Evolutionary conservation across 805 yeast species (phyloP).

Genomic region (Ascoidea asiatica): DNA sequence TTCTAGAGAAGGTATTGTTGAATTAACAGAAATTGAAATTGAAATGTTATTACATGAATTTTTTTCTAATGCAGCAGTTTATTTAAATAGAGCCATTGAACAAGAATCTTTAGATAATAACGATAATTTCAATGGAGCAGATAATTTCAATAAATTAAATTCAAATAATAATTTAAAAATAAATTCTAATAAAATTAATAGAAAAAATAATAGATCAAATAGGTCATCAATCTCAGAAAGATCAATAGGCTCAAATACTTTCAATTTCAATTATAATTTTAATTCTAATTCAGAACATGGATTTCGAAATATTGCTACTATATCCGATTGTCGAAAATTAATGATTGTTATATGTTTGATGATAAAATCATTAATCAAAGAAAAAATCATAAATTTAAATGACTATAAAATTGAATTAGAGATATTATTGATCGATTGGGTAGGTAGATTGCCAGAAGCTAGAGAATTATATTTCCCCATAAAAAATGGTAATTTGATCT

Average conservation of each 20-base stretch:
- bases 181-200: no score
- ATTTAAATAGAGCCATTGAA: constrained; percentile 22
- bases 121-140: constrained; percentile 9
- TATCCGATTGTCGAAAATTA: constrained; percentile 17
- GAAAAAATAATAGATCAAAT: no score
- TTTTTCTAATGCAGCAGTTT: constrained; percentile 38
- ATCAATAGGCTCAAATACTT: no score
- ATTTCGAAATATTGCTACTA: background rate
- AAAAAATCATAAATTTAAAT: constrained; percentile 29
- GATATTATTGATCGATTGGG: constrained; percentile 49
- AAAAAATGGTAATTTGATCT: no score
- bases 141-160: constrained; percentile 6
- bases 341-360: constrained; percentile 48
- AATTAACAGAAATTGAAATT: constrained; percentile 43
- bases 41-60: constrained; percentile 63
- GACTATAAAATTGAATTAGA: constrained; percentile 51
- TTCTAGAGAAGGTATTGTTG: constrained; percentile 43
- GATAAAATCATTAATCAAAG: constrained; percentile 36
- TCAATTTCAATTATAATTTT: no score
- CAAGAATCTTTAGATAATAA: constrained; percentile 14
- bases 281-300: background rate
- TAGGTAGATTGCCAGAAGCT: constrained; percentile 50
- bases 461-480: constrained; percentile 44
- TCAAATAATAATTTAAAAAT: no score
- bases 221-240: no score